A percentile compares a stretch with the other conserved stretches of the same genome.
Conservation (phyloP, 768 basidiomycete genomes). For the Mycena vitilis region DNA sequence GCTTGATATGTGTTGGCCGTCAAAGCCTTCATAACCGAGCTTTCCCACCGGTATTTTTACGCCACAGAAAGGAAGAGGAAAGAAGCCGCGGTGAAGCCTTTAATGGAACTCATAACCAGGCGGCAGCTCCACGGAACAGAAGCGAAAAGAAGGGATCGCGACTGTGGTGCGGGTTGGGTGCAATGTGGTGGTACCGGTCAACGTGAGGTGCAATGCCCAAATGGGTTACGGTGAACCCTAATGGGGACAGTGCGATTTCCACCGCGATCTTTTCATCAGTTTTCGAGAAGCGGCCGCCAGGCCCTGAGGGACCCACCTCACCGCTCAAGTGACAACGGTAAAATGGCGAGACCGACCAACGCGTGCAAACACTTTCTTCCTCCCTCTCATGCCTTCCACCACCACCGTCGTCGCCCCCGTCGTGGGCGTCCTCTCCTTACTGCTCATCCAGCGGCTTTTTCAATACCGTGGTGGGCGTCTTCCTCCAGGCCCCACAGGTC, state of each 20-base stretch:
- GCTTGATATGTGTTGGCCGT: slow-evolving; percentile 6
- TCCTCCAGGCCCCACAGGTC: slow-evolving; percentile 55
- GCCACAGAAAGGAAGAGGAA: too few relatives aligned
- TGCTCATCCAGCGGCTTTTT: slow-evolving; percentile 39
- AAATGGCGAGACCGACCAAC: background rate
- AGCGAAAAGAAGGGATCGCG: too few relatives aligned
- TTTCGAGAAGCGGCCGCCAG: too few relatives aligned
- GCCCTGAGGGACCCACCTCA: too few relatives aligned
- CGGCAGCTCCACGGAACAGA: background rate
- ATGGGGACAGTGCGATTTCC: too few relatives aligned
- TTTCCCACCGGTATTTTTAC: slow-evolving; percentile 11
- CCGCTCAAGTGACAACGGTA: background rate
- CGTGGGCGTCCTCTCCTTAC: slow-evolving; percentile 35
- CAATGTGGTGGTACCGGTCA: too few relatives aligned
- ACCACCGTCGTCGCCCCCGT: slow-evolving; percentile 29
- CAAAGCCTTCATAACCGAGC: background rate
- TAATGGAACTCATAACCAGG: background rate
- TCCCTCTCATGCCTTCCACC: slow-evolving; percentile 18
- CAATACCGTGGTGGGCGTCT: slow-evolving; percentile 39
- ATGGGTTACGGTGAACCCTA: too few relatives aligned
- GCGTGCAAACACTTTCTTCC: background rate
- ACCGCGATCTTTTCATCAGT: too few relatives aligned
- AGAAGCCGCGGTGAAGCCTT: background rate
- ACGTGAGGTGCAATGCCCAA: too few relatives aligned
- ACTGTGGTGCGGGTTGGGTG: too few relatives aligned